A percentile compares a stretch with the other conserved stretches of the same genome.
phyloP scores from a whole-genome alignment of 2,329 filamentous ascomycete species.

The Ophiostoma montium region DNA sequence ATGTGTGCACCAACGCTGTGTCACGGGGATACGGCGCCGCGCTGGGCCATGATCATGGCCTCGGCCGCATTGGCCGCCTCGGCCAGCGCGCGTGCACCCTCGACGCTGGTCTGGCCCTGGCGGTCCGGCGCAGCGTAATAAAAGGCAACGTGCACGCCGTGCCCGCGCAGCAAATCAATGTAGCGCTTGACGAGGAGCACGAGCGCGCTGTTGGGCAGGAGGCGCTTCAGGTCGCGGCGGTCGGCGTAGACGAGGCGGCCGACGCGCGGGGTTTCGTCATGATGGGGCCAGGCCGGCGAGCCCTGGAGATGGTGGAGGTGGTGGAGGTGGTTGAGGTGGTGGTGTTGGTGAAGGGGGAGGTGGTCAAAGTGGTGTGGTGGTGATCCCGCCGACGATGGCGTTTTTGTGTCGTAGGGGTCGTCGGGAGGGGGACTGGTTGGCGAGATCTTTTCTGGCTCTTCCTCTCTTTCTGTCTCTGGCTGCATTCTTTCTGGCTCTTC shows the following conservation, averaged over 20 bases:
- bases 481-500: too few species aligned
- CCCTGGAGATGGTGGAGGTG: too few species aligned
- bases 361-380: neutral
- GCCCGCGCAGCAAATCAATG: conserved; percentile 4
- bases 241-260: conserved; percentile 3
- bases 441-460: too few species aligned
- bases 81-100: neutral
- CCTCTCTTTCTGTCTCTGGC: too few species aligned
- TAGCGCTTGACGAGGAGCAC: conserved; percentile 6
- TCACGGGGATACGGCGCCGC: too few species aligned
- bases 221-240: neutral
- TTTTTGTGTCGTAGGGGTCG: neutral
- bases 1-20: too few species aligned
- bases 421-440: neutral
- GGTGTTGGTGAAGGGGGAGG: too few species aligned
- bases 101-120: too few species aligned
- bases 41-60: too few species aligned
- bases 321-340: neutral
- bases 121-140: neutral
- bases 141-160: conserved; percentile 5
- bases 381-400: neutral
- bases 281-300: too few species aligned
- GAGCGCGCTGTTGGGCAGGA: conserved; percentile 3
- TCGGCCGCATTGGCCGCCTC: too few species aligned
- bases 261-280: neutral